Evolutionary conservation across 768 basidiomycete genomes (phyloP).

Genomic region (Trichaptum fuscoviolaceum): DNA sequence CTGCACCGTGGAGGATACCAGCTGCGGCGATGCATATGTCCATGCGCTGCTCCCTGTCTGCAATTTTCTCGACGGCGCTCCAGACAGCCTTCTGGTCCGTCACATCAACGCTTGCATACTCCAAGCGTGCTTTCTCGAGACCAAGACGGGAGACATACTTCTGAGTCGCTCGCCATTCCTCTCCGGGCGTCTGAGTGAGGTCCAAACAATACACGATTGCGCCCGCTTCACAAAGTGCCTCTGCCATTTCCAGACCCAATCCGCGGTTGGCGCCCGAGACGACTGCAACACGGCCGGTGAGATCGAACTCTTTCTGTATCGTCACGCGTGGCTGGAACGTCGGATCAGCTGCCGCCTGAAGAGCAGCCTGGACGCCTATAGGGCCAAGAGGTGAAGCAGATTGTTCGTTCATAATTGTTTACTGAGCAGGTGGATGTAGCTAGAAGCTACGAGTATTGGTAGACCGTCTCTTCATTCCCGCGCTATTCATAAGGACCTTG

Average conservation of each 20-base stretch:
- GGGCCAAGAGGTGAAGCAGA: conserved; percentile 52
- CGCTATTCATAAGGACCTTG: not conserved
- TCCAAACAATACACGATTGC: conserved; percentile 70
- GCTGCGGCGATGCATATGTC: conserved; percentile 78
- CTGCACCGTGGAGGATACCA: conserved; percentile 55
- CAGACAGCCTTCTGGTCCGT: conserved; percentile 57
- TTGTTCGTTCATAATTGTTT: conserved; percentile 18
- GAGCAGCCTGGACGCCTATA: conserved; percentile 58
- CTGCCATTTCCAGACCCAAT: conserved; percentile 79
- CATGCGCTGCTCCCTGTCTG: conserved; percentile 61
- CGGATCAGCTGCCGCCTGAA: conserved; percentile 35
- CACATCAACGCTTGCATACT: conserved; percentile 65
- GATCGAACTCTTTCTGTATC: conserved; percentile 55
- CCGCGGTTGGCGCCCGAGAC: conserved; percentile 41
- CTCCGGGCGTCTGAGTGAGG: conserved; percentile 48
- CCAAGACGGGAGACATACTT: conserved; percentile 47
- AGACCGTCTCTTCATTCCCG: too few relatives aligned
- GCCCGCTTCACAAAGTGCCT: conserved; percentile 68
- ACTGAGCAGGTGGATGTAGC: not conserved
- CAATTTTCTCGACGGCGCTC: conserved; percentile 52
- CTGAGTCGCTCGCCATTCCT: conserved; percentile 49
- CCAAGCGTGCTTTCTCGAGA: conserved; percentile 33
- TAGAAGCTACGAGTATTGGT: not conserved
- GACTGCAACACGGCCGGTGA: conserved; percentile 35
- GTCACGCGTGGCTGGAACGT: conserved; percentile 35